Conservation (phyloP, 2,329 filamentous ascomycete species). For the Emergomyces africanus region DNA sequence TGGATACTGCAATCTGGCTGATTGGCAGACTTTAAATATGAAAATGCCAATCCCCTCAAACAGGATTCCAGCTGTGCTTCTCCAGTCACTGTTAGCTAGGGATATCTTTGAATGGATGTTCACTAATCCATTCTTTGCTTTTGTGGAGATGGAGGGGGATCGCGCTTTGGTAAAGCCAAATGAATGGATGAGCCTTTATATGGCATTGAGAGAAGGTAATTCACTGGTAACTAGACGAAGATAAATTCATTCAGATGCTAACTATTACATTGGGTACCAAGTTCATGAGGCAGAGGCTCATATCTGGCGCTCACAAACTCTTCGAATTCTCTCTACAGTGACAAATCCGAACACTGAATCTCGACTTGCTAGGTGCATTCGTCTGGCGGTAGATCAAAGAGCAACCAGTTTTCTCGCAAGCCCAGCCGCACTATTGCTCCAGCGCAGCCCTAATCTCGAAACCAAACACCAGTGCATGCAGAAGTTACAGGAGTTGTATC, state of each 20-base stretch:
- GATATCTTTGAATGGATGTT: not conserved
- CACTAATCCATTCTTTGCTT: not conserved
- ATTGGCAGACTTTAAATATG: not conserved
- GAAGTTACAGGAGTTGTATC: not conserved
- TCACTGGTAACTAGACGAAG: not conserved
- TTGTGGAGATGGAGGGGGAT: not conserved
- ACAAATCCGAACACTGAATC: not conserved
- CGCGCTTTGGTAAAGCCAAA: not conserved
- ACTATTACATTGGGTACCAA: constrained; percentile 2
- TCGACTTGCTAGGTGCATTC: not conserved
- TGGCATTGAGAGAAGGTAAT: not conserved
- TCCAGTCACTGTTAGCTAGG: not conserved
- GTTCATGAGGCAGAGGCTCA: constrained; percentile 11
- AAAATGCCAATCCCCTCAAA: not conserved
- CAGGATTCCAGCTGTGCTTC: not conserved
- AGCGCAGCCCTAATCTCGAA: not conserved
- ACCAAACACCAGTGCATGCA: not conserved
- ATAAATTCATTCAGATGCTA: not conserved
- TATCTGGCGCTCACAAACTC: constrained; percentile 13
- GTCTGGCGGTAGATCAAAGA: not conserved
- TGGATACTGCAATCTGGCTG: not conserved
- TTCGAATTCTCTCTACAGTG: constrained; percentile 9
- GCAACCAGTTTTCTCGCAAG: not conserved
- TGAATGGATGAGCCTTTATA: not conserved
- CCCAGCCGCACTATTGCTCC: not conserved